Evolutionary conservation across 23 red algal genomes (phyloP).

Genomic region (Pyropia yezoensis): DNA sequence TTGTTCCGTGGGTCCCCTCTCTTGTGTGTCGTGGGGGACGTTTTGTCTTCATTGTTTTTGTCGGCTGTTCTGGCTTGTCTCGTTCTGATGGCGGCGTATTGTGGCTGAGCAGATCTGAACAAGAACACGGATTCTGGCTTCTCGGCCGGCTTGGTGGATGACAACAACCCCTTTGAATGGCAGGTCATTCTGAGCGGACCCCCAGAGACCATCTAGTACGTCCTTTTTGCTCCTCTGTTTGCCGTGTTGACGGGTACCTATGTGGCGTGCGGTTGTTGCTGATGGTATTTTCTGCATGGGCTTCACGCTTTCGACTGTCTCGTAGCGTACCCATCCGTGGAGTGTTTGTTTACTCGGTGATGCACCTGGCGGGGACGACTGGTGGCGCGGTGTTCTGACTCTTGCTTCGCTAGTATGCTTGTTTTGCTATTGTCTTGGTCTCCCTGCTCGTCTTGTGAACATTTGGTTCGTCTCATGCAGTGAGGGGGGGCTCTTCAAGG

Average conservation of each 20-base stretch:
- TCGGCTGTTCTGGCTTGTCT: neutral
- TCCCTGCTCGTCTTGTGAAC: neutral
- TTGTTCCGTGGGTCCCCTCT: neutral
- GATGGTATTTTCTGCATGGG: no score
- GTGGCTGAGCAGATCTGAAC: constrained; percentile 56
- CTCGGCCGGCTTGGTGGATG: constrained; percentile 89
- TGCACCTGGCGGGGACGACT: no score
- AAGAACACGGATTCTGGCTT: constrained; percentile 86
- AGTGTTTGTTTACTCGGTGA: no score
- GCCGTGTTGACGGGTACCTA: no score
- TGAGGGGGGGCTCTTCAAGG: constrained; percentile 94
- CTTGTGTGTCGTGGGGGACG: neutral
- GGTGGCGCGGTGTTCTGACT: no score
- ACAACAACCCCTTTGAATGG: constrained; percentile 97
- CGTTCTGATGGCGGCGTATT: neutral
- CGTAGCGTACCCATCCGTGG: no score
- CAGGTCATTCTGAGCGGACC: constrained; percentile 90
- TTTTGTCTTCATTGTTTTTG: neutral
- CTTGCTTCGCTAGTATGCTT: neutral
- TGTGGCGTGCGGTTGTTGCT: neutral
- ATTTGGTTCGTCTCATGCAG: constrained; percentile 4
- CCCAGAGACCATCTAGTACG: constrained; percentile 87
- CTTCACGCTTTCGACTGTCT: no score
- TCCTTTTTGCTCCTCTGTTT: neutral
- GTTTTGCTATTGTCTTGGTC: neutral